Evolutionary conservation across 441 rosid species (phyloP), one percentile per base, ranked within the genome.

Genomic region (Daphne laureola): DNA sequence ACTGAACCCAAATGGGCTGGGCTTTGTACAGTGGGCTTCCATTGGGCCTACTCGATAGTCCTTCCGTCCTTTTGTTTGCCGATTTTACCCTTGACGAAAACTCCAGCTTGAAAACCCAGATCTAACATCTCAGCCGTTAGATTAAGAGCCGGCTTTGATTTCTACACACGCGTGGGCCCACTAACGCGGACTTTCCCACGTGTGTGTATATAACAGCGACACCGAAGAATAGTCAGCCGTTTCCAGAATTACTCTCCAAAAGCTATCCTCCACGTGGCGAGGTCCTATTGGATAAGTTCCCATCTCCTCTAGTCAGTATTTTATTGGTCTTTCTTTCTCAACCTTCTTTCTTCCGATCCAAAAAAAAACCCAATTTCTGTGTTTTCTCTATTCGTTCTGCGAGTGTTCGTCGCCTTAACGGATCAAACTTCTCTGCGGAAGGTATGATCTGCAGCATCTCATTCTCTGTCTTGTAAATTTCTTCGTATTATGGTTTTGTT

Each of bases 301-400:
- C 38, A 25, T 14, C 44, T 15, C 13, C 13, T 36, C 23, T 12
- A 4, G 62, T 60, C 69, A 31, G 73, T 61, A 27, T 41, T 60
- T 63, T 51, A 26, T 63, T 36, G 57, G 16, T 58, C n/a, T 48
- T 56, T 58, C 7, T 59, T 43, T 53, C 62, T 36, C 57, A 25
- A 23, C 17, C 43, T 51, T 60, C 65, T 68, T 51, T 60, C 65
- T 68, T 40, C 47, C 25, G 77, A 79, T 78, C 77, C 76, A 63
- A 62, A 59, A 62, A 26, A 21, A 3, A 3, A 3, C 18, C 23
- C 14, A 11, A 9, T 2, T 48, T 26, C 46, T 23, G 17, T 59
- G 8, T 18, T 11, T 58, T 2, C 21, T 38, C 16, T 41, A 17
- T 14, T 13, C 3, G 44, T 46, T 27, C 38, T 2, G 44, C 17